A percentile compares a stretch with the other conserved stretches of the same genome.
phyloP scores from a whole-genome alignment of 2,329 filamentous ascomycete species.

The Xylaria sp. region DNA sequence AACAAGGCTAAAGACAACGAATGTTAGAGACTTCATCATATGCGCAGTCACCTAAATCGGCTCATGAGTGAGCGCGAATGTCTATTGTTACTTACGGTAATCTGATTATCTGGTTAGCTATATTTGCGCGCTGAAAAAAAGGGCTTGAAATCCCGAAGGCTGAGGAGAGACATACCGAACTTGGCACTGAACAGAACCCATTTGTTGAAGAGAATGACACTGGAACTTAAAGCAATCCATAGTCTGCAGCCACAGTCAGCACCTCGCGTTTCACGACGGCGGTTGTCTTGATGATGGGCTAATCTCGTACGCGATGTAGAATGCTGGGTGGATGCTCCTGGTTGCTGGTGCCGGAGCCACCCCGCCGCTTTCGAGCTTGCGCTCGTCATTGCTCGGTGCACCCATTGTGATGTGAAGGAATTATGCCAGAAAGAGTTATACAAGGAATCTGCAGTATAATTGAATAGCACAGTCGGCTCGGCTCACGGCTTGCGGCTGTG shows the following conservation, averaged over 20 bases:
- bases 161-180: constrained; percentile 69
- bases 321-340: constrained; percentile 41
- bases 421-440: constrained; percentile 7
- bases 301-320: constrained; percentile 43
- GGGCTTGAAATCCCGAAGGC: background rate
- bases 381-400: constrained; percentile 37
- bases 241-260: constrained; percentile 54
- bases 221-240: constrained; percentile 88
- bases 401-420: constrained; percentile 34
- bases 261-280: background rate
- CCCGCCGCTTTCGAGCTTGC: constrained; percentile 43
- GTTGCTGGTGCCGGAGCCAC: constrained; percentile 34
- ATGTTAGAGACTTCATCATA: constrained; percentile 19
- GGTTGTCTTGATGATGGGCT: constrained; percentile 2
- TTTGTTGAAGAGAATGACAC: constrained; percentile 94
- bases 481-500: constrained; percentile 13
- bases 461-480: constrained; percentile 13
- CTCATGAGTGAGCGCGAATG: background rate
- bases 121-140: constrained; percentile 11
- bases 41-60: background rate
- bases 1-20: constrained; percentile 58
- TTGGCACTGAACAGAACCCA: constrained; percentile 81
- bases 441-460: constrained; percentile 6
- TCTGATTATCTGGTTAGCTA: constrained; percentile 34
- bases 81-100: constrained; percentile 40